Evolutionary conservation across 1,284 basidiomycete genomes (phyloP).

Genomic region (Vanrija sp.): DNA sequence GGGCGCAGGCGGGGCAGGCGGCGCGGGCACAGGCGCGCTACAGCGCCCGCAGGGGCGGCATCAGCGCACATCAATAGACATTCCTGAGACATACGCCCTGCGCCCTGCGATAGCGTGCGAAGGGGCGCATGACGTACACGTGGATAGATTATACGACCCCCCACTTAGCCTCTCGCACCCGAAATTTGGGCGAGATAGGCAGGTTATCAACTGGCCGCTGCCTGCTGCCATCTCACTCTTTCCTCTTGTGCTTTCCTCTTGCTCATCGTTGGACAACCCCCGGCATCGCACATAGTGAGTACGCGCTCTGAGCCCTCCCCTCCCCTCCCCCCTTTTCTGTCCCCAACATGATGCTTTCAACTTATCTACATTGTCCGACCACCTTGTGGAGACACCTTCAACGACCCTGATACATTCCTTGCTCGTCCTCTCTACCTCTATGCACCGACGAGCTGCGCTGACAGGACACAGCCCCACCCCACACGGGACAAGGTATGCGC

Average conservation of each 20-base stretch:
- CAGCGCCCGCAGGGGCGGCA: no score
- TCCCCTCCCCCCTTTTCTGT: no score
- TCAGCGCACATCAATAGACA: no score
- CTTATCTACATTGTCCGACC: constrained; percentile 52
- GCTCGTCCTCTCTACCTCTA: background rate
- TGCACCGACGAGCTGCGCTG: background rate
- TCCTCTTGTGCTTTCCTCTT: background rate
- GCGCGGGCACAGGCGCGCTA: no score
- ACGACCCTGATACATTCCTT: constrained; percentile 18
- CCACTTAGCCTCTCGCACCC: no score
- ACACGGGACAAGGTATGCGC: no score
- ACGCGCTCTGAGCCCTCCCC: background rate
- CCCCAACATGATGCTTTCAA: constrained; percentile 35
- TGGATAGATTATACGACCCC: no score
- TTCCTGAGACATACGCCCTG: no score
- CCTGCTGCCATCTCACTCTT: background rate
- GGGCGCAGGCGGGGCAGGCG: no score
- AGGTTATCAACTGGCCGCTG: background rate
- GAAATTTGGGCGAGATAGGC: no score
- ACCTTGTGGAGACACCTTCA: constrained; percentile 33
- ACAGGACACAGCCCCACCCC: background rate
- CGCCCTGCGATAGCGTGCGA: no score
- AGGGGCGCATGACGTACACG: no score
- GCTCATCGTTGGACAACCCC: background rate
- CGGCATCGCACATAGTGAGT: constrained; percentile 1